Conservation (phyloP, 139 green algal genomes). For the Edaphochlamys debaryana region DNA sequence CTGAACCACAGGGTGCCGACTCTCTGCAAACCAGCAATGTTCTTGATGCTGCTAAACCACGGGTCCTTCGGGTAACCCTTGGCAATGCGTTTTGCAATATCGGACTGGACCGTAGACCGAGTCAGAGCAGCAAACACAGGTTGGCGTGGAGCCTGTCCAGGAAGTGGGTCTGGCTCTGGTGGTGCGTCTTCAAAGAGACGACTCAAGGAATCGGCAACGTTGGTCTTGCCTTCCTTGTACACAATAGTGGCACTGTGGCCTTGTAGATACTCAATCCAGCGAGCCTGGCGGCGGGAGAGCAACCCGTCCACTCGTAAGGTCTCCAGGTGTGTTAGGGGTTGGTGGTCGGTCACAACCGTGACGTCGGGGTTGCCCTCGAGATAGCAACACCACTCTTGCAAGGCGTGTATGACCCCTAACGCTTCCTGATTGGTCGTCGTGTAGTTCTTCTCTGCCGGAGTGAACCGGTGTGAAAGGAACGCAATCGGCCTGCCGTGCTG, state of each 20-base stretch:
- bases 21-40: constrained; percentile 1
- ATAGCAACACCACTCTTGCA: background rate
- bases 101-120: background rate
- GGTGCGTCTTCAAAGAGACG: background rate
- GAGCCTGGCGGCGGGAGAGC: constrained; percentile 2
- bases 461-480: background rate
- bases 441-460: constrained; percentile 6
- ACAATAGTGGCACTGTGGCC: background rate
- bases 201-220: background rate
- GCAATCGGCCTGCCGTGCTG: background rate
- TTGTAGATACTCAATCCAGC: constrained; percentile 31
- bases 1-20: constrained; percentile 54
- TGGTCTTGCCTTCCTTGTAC: background rate
- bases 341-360: background rate
- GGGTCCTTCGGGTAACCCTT: background rate
- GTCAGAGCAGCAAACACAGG: background rate
- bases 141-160: background rate
- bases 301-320: background rate
- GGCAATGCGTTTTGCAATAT: background rate
- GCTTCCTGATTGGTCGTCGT: background rate
- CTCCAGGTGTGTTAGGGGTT: background rate
- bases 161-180: background rate
- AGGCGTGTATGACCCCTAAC: background rate
- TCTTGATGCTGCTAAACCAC: background rate
- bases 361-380: background rate